Evolutionary conservation across 148 eudicot species (phyloP).

Genomic region (Rhododendron vialii): DNA sequence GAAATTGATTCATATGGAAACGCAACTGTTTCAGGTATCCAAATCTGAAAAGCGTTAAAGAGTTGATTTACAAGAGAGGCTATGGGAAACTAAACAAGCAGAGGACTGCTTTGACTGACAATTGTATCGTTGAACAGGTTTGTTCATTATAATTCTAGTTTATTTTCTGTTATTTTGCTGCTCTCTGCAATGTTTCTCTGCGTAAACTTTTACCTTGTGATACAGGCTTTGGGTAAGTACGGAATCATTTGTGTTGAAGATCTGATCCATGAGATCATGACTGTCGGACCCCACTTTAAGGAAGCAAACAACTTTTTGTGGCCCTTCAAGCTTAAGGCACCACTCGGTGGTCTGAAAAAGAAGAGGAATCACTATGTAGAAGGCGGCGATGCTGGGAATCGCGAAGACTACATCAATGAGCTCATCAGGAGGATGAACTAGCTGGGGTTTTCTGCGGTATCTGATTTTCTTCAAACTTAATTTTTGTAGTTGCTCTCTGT

Average conservation of each 20-base stretch:
- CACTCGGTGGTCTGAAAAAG: conserved; percentile 43
- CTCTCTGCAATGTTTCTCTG: background rate
- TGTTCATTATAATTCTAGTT: background rate
- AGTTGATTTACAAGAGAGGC: conserved; percentile 30
- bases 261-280: conserved; percentile 34
- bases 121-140: conserved; percentile 30
- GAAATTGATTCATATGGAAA: background rate
- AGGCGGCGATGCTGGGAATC: conserved; percentile 48
- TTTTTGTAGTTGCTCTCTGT: background rate
- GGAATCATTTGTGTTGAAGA: conserved; percentile 37
- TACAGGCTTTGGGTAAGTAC: conserved; percentile 25
- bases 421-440: conserved; percentile 46
- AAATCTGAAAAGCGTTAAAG: conserved; percentile 26
- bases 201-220: background rate
- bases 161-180: background rate
- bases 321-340: conserved; percentile 46
- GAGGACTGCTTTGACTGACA: conserved; percentile 32
- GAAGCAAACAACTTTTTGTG: conserved; percentile 42
- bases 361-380: conserved; percentile 46
- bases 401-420: conserved; percentile 36
- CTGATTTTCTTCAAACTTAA: background rate
- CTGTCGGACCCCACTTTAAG: conserved; percentile 43
- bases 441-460: background rate
- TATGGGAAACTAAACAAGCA: conserved; percentile 29
- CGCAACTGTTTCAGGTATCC: conserved; percentile 15